phyloP scores from a whole-genome alignment of 768 basidiomycete species.

The Kwoniella heveanensis region DNA sequence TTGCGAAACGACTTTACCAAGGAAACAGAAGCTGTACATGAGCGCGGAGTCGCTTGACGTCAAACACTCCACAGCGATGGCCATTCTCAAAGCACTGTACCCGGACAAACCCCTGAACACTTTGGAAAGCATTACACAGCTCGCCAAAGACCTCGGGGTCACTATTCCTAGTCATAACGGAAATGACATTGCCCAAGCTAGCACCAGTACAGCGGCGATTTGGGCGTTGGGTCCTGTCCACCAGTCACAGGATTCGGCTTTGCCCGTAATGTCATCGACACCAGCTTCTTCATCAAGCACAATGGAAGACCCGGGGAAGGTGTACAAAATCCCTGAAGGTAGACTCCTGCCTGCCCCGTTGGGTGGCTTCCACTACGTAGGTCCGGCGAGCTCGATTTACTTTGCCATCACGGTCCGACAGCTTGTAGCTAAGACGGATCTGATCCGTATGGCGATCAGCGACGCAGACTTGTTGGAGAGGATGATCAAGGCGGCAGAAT shows the following conservation, averaged over 20 bases:
- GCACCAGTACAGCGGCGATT: neutral
- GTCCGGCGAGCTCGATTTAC: conserved; percentile 13
- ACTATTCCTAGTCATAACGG: neutral
- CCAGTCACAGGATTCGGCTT: too few species aligned
- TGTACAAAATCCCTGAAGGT: conserved; percentile 20
- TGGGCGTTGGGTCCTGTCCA: too few species aligned
- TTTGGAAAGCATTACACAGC: neutral
- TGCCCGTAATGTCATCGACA: neutral
- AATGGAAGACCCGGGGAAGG: too few species aligned
- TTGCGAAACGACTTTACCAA: conserved; percentile 11
- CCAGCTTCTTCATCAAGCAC: too few species aligned
- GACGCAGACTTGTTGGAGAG: conserved; percentile 13
- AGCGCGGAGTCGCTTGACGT: neutral
- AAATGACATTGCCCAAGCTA: neutral
- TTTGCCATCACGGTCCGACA: conserved; percentile 18
- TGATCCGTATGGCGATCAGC: conserved; percentile 5
- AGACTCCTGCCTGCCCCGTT: conserved; percentile 22
- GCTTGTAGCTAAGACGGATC: conserved; percentile 10
- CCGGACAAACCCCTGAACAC: conserved; percentile 4
- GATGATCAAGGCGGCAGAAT: conserved; percentile 19
- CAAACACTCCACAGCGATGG: neutral
- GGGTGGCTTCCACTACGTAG: conserved; percentile 29
- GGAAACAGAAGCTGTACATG: conserved; percentile 6
- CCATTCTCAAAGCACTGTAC: conserved; percentile 10
- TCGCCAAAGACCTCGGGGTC: neutral